Evolutionary conservation across 768 basidiomycete species (phyloP).

Genomic region (Gymnopilus junonius): DNA sequence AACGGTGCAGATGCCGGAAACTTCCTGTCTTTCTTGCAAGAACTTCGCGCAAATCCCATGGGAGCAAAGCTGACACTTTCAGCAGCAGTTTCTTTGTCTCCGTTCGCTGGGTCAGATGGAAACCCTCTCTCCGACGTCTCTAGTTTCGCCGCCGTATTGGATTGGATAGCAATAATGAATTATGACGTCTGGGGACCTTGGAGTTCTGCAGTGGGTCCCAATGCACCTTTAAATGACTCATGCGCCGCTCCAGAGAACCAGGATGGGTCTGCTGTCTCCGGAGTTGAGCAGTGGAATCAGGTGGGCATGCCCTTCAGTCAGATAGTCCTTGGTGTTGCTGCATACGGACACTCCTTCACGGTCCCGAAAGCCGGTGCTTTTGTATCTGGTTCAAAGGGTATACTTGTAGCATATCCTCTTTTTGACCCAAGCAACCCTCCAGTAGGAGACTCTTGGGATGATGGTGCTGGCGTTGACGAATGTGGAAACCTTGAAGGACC

Average conservation of each 20-base stretch:
- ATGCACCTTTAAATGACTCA: slow-evolving; percentile 83
- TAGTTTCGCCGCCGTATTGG: slow-evolving; percentile 70
- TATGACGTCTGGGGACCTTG: slow-evolving; percentile 73
- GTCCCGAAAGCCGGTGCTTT: slow-evolving; percentile 54
- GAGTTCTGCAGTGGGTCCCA: slow-evolving; percentile 75
- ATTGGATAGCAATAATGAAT: slow-evolving; percentile 63
- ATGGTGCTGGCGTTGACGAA: slow-evolving; percentile 50
- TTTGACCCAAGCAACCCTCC: slow-evolving; percentile 58
- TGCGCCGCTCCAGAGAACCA: slow-evolving; percentile 67
- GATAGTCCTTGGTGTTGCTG: slow-evolving; percentile 82
- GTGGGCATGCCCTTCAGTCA: slow-evolving; percentile 75
- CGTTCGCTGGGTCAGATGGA: slow-evolving; percentile 51
- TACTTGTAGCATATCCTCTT: slow-evolving; percentile 51
- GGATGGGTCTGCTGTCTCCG: slow-evolving; percentile 75
- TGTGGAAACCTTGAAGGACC: slow-evolving; percentile 57
- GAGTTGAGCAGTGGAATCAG: slow-evolving; percentile 69
- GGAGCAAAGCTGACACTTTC: slow-evolving; percentile 62
- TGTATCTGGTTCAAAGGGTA: slow-evolving; percentile 35
- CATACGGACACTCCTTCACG: slow-evolving; percentile 81
- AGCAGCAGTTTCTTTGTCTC: slow-evolving; percentile 44
- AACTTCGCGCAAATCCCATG: slow-evolving; percentile 61
- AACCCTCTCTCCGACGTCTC: slow-evolving; percentile 68
- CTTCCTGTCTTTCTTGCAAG: slow-evolving; percentile 78
- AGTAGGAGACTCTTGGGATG: slow-evolving; percentile 68
- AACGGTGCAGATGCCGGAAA: slow-evolving; percentile 71